Evolutionary conservation across 2,329 filamentous ascomycete genomes (phyloP), one percentile per base, ranked within the genome.

Genomic region (Ceratocystis eucalypticola): DNA sequence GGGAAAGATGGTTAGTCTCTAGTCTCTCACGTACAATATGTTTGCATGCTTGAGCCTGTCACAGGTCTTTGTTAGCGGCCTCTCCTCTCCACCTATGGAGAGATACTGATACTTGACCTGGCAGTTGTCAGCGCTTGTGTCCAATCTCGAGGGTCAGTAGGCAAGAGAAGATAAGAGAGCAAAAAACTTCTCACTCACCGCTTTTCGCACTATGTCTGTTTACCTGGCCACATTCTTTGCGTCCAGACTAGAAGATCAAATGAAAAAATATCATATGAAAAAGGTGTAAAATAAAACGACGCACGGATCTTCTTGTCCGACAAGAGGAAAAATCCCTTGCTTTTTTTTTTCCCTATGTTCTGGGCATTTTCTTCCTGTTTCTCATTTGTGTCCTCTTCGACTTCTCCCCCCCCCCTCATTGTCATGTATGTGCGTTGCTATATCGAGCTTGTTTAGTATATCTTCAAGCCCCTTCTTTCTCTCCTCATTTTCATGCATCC

Each of bases 231-330:
- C 53, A 57, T 57, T 12, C 30, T 57, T 57, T 57, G 10, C n/a
- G 25, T 7, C 53, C 17, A 2, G 2, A 50, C 46, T 15, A 57
- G 53, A 37, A 59, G 33, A 37, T 12, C 33, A 37, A 37, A 37
- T 37, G 10, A 12, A 37, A 37, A 12, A 37, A 37, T 37, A 37
- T 10, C 33, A 37, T 10, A 37, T 12, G 33, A 33, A 59, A 50
- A 25, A 25, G 25, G 25, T 25, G 28, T 30, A 17, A 20, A 30
- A 30, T 33, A 59, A 37, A 59, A 37, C 53, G n/a, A 25, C 12
- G 53, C 53, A 59, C 53, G 33, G 53, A 59, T 59, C 28, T 59
- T 59, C 53, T 59, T 59, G 53, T 33, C 53, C 28, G 53, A 59
- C 53, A 59, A 37, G 33, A 37, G n/a, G 28, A 37, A 59, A 5